Percentiles rank a stretch among this genome's conserved stretches.
Evolutionary conservation across 2,329 filamentous ascomycete genomes (phyloP).

Genomic region (Hypoxylon sp.): DNA sequence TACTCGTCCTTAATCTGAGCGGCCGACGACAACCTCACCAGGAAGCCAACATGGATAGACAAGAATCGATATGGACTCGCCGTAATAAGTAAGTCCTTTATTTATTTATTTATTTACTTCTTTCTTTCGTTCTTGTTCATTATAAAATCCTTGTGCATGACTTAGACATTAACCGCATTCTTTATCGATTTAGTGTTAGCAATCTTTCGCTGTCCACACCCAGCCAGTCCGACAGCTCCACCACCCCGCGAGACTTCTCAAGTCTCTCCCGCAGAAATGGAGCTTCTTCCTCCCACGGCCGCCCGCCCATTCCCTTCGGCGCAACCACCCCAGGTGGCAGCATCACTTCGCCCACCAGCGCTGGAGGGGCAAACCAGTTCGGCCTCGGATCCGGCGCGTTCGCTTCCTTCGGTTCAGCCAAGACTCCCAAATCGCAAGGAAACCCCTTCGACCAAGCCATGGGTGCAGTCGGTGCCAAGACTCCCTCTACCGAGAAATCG

Average conservation of each 20-base stretch:
- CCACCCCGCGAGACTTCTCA: conserved; percentile 55
- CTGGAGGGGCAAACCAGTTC: conserved; percentile 78
- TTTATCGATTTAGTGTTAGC: conserved; percentile 66
- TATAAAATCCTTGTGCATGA: too few species aligned
- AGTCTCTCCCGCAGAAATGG: conserved; percentile 67
- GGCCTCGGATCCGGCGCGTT: conserved; percentile 95
- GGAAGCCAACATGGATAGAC: conserved; percentile 62
- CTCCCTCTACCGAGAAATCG: conserved; percentile 70
- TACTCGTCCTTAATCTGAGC: conserved; percentile 32
- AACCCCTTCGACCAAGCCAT: conserved; percentile 81
- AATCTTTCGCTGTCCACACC: conserved; percentile 90
- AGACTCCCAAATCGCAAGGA: conserved; percentile 86
- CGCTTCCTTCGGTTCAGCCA: conserved; percentile 88
- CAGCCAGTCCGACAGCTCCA: conserved; percentile 57
- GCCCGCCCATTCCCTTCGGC: conserved; percentile 80
- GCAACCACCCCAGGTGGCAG: conserved; percentile 75
- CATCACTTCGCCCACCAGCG: conserved; percentile 77
- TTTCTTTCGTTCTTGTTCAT: too few species aligned
- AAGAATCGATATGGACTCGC: conserved; percentile 72
- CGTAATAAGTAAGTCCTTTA: conserved; percentile 79
- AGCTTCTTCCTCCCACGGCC: conserved; percentile 77
- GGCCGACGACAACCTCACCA: conserved; percentile 22
- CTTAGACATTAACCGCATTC: conserved; percentile 11
- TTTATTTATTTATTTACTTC: too few species aligned
- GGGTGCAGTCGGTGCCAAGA: conserved; percentile 58